These are phyloP conservation scores for Aspergillus caelatus DNA, from an alignment of 2,329 filamentous ascomycete genomes.

Conservation along the genomic window DNA sequence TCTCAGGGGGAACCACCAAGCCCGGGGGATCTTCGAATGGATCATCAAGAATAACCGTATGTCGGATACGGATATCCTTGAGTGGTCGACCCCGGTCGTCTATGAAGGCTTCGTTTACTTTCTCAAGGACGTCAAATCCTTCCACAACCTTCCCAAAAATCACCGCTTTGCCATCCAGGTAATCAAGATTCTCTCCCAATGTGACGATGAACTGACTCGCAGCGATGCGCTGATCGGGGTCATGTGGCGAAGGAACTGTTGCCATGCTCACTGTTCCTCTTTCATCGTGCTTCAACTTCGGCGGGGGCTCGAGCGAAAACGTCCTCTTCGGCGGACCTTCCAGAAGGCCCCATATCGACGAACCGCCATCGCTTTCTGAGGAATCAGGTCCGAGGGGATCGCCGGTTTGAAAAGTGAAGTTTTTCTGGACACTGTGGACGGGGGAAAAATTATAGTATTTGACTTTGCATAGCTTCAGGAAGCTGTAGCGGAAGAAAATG, in stretches of 20 bases:
- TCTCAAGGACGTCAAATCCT: conserved; percentile 90
- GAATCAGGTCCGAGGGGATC: conserved; percentile 89
- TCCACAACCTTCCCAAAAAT: conserved; percentile 96
- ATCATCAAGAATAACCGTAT: conserved; percentile 89
- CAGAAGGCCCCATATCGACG: conserved; percentile 86
- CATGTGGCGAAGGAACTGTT: conserved; percentile 73
- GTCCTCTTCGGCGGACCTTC: conserved; percentile 71
- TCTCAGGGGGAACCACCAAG: conserved; percentile 74
- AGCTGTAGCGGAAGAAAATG: conserved; percentile 60
- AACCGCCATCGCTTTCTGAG: conserved; percentile 84
- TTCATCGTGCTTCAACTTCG: conserved; percentile 85
- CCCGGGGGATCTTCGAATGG: conserved; percentile 82
- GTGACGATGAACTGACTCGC: conserved; percentile 95
- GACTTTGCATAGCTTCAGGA: conserved; percentile 96
- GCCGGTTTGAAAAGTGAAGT: conserved; percentile 95
- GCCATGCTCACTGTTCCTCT: conserved; percentile 97
- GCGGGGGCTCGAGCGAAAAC: conserved; percentile 81
- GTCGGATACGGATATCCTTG: conserved; percentile 91
- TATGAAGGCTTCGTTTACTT: conserved; percentile 86
- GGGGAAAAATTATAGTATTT: conserved; percentile 99
- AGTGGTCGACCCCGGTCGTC: conserved; percentile 85
- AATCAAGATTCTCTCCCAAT: conserved; percentile 84
- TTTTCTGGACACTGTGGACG: conserved; percentile 86
- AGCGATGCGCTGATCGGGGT: conserved; percentile 80
- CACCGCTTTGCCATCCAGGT: conserved; percentile 88